A percentile compares a stretch with the other conserved stretches of the same genome.
These are phyloP conservation scores for Orbilia quercus DNA, from an alignment of 2,329 filamentous ascomycete genomes.

Conservation along the genomic window DNA sequence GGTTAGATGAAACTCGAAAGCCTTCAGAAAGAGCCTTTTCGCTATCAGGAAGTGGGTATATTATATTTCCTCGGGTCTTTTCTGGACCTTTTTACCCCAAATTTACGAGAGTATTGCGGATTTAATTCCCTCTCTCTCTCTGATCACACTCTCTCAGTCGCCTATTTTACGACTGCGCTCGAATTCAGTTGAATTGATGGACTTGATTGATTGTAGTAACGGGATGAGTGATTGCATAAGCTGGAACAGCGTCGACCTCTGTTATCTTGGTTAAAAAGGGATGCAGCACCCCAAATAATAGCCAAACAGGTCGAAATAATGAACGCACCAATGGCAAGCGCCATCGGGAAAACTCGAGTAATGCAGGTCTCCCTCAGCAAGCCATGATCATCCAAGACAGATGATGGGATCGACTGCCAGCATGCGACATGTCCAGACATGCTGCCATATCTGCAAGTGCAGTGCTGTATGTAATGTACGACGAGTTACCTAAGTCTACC, in stretches of 20 bases:
- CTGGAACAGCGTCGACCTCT: slow-evolving; percentile 41
- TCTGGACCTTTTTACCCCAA: slow-evolving; percentile 40
- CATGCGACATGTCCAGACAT: slow-evolving; percentile 18
- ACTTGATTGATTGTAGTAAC: slow-evolving; percentile 51
- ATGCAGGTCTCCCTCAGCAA: slow-evolving; percentile 49
- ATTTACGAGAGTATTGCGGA: slow-evolving; percentile 45
- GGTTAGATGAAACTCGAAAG: slow-evolving; percentile 54
- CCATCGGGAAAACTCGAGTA: slow-evolving; percentile 56
- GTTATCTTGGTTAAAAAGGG: slow-evolving; percentile 56
- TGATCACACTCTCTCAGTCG: slow-evolving; percentile 6
- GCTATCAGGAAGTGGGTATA: slow-evolving; percentile 32
- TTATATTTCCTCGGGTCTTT: slow-evolving; percentile 49
- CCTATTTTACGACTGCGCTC: slow-evolving; percentile 23
- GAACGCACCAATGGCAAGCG: slow-evolving; percentile 52
- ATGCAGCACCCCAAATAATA: slow-evolving; percentile 25
- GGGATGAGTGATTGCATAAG: slow-evolving; percentile 56
- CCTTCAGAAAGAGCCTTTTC: slow-evolving; percentile 49
- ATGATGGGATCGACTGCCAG: slow-evolving; percentile 47
- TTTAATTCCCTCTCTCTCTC: slow-evolving; percentile 36
- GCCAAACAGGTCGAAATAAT: slow-evolving; percentile 27
- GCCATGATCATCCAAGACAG: slow-evolving; percentile 55
- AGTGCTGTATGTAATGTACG: too few species aligned
- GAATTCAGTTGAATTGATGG: too few species aligned
- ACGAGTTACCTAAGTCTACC: too few species aligned
- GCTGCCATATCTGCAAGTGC: slow-evolving; percentile 30